Evolutionary conservation across 345 rosid species (phyloP).

Genomic region (Camelina laxa): DNA sequence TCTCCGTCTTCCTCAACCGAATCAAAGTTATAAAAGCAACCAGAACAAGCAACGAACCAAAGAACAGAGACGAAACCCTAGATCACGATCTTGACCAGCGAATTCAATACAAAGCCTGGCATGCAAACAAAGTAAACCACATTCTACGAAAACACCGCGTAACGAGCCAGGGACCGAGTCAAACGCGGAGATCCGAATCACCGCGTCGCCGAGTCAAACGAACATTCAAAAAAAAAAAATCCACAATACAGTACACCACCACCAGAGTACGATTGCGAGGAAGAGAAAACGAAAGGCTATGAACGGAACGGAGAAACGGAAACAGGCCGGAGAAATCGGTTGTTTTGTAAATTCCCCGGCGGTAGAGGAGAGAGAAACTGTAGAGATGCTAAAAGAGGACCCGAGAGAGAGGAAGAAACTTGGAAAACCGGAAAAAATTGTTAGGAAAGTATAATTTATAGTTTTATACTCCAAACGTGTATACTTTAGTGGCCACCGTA

Average conservation of each 20-base stretch:
- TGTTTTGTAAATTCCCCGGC: slow-evolving; percentile 46
- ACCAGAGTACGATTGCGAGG: not conserved
- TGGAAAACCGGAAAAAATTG: slow-evolving; percentile 68
- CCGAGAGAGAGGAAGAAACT: slow-evolving; percentile 53
- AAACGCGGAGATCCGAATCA: slow-evolving; percentile 68
- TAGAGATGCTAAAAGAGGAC: slow-evolving; percentile 42
- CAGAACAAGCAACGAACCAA: slow-evolving; percentile 40
- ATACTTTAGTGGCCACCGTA: slow-evolving; percentile 43
- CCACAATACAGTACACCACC: slow-evolving; percentile 15
- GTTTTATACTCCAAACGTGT: slow-evolving; percentile 60
- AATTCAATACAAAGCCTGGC: slow-evolving; percentile 47
- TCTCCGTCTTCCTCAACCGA: slow-evolving; percentile 63
- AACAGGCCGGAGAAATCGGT: slow-evolving; percentile 41
- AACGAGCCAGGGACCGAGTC: slow-evolving; percentile 47
- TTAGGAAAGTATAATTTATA: slow-evolving; percentile 56
- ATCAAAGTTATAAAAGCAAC: slow-evolving; percentile 10
- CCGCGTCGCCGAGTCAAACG: slow-evolving; percentile 41
- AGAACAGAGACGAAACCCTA: slow-evolving; percentile 62
- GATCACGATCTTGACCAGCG: slow-evolving; percentile 61
- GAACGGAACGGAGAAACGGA: slow-evolving; percentile 42
- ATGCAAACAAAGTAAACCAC: slow-evolving; percentile 58
- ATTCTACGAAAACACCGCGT: slow-evolving; percentile 60
- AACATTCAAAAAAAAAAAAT: slow-evolving; percentile 22
- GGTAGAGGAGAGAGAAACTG: slow-evolving; percentile 51
- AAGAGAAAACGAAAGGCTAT: slow-evolving; percentile 1